A percentile compares a stretch with the other conserved stretches of the same genome.
Evolutionary conservation across 1,284 basidiomycete species (phyloP).

Genomic region (Cystobasidium slooffiae): DNA sequence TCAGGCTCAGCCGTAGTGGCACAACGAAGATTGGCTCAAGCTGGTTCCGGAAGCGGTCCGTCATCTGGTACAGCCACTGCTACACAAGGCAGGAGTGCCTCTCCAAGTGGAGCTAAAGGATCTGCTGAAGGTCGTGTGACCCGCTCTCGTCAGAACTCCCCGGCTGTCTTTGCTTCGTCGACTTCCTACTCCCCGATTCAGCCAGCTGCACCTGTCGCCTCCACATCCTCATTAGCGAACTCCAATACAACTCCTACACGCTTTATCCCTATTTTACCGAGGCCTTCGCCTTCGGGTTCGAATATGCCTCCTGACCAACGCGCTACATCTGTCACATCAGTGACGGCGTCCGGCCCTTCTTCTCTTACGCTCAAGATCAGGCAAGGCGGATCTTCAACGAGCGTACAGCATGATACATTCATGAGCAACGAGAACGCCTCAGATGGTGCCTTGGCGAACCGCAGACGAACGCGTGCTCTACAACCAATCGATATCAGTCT

Average conservation of each 20-base stretch:
- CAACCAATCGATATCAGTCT: conserved; percentile 29
- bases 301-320: conserved; percentile 9
- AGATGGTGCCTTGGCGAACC: conserved; percentile 17
- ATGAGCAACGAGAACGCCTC: neutral
- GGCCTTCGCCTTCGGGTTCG: conserved; percentile 20
- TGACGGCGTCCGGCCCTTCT: conserved; percentile 14
- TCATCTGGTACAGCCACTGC: neutral
- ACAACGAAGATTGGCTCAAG: conserved; percentile 15
- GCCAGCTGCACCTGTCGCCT: neutral
- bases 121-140: conserved; percentile 10
- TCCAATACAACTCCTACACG: neutral
- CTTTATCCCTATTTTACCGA: conserved; percentile 19
- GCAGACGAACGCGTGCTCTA: conserved; percentile 16
- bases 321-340: neutral
- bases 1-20: neutral
- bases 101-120: neutral
- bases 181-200: neutral
- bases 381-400: neutral
- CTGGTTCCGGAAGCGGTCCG: neutral
- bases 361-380: conserved; percentile 14
- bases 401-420: neutral
- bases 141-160: conserved; percentile 17
- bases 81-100: neutral
- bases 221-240: neutral
- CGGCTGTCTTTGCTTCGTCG: conserved; percentile 2